Conservation (phyloP, 2,329 filamentous ascomycete genomes). For the Shiraia sp. region DNA sequence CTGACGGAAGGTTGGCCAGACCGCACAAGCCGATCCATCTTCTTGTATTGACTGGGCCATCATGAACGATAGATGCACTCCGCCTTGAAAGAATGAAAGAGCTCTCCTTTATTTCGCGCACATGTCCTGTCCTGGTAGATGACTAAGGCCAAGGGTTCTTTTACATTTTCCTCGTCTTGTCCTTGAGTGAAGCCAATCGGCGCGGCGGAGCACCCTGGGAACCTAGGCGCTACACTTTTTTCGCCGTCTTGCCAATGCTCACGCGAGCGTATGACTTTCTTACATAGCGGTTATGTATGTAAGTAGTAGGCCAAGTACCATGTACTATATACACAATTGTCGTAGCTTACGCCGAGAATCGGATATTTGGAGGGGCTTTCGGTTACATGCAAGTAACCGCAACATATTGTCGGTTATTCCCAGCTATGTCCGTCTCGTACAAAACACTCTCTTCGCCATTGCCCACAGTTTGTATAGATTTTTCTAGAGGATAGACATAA, state of each 20-base stretch:
- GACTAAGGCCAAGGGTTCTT: no score
- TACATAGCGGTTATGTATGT: no score
- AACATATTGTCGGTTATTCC: constrained; percentile 2
- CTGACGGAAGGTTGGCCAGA: background rate
- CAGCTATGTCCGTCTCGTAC: background rate
- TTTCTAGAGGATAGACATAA: background rate
- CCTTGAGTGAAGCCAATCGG: no score
- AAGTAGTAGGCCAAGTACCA: background rate
- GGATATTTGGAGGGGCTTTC: constrained; percentile 6
- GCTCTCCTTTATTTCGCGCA: no score
- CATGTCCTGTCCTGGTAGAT: no score
- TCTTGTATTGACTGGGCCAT: background rate
- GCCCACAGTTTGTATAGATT: background rate
- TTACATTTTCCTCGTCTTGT: no score
- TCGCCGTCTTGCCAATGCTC: background rate
- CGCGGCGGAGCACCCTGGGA: no score
- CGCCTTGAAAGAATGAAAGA: no score
- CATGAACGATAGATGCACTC: no score
- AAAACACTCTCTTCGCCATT: background rate
- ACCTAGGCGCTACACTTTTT: no score
- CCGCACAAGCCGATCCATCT: no score
- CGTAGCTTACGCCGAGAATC: background rate
- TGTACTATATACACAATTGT: background rate
- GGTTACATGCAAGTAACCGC: constrained; percentile 10
- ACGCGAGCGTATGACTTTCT: no score